Evolutionary conservation across 169 alveolate species (phyloP), one percentile per base, ranked within the genome.

Genomic region (Plasmodium fragile): DNA sequence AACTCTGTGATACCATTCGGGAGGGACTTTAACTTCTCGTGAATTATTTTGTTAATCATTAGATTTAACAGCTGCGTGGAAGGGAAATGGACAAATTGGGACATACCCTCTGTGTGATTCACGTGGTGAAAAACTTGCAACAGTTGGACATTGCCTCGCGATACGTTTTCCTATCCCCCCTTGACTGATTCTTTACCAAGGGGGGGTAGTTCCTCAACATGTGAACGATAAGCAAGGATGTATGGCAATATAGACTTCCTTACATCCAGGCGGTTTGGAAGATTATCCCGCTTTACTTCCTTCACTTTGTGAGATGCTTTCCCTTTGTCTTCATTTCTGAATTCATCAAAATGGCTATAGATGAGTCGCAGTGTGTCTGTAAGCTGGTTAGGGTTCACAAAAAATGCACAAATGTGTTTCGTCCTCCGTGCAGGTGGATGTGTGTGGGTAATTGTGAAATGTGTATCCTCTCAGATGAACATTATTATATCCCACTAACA

Each of bases 1-100:
- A n/a, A 32, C 59, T 36, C 32, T 6, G 18, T 16, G 82, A 73
- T 25, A 89, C 94, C 94, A 69, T 89, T 89, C n/a, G 90, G 94
- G 5, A 89, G 75, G 11, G 45, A 32, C 55, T 79, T 89, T 73
- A 89, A 43, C 43, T 78, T 77, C 34, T 89, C 80, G 81, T 89
- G 94, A 34, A 89, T 79, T 28, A 89, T 89, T 55, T 45, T 77
- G 83, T 89, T 89, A 89, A 79, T 65, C 30, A 52, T 89, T 5
- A 55, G 30, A 22, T 89, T 89, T 30, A 89, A 32, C 32, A 89
- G 7, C 94, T 89, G 41, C 41, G 41, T 22, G 34, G 81, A 79
- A 79, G n/a, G 49, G 36, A 65, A 65, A 85, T 30, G 36, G 16
- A 45, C 18, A 85, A 43, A 85, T 73, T 18, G 80, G 28, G 39